Evolutionary conservation across 2,329 filamentous ascomycete species (phyloP), one percentile per base, ranked within the genome.

Genomic region (Pseudogymnoascus sp.): DNA sequence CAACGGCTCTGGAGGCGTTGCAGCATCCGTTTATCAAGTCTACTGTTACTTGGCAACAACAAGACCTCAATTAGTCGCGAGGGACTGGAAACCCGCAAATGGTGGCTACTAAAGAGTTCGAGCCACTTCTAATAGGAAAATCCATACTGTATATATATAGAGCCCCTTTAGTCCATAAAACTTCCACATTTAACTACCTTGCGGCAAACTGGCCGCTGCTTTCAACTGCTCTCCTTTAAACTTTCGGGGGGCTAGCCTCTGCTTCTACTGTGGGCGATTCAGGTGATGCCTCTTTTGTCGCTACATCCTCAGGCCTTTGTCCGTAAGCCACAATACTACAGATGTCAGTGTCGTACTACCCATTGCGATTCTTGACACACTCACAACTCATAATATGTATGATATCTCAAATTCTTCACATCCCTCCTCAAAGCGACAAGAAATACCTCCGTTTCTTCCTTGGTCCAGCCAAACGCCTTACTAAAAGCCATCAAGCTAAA

Each of bases 401-500:
- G 44, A 17, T 15, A 50, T 23, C 44, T 50, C 46, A 53, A 59
- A 50, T 68, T 63, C 44, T 59, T 62, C 4, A 61, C 59, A 33
- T 68, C 67, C 42, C 37, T 66, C 59, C 66, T 66, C 6, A 67
- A 63, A 7, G 63, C 26, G 19, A 65, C 63, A 19, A 67, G 35
- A 42, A 67, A 67, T 7, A 65, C 38, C 38, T 65, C 64, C 13
- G 64, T 66, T 44, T 69, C 29, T 11, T 66, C 62, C 35, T 44
- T 63, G 6, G 59, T 61, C 67, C 67, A 68, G 5, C 65, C 64
- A 19, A 62, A 64, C 2, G 63, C 65, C 35, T 63, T 66, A 23
- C 50, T 63, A 26, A 68, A 68, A 21, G 65, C 64, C 19, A 64
- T 40, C 29, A 68, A 44, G 38, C 66, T 67, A 60, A 69, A 67